Evolutionary conservation across 2,329 filamentous ascomycete species (phyloP).

Genomic region (Hirsutella rhossiliensis): DNA sequence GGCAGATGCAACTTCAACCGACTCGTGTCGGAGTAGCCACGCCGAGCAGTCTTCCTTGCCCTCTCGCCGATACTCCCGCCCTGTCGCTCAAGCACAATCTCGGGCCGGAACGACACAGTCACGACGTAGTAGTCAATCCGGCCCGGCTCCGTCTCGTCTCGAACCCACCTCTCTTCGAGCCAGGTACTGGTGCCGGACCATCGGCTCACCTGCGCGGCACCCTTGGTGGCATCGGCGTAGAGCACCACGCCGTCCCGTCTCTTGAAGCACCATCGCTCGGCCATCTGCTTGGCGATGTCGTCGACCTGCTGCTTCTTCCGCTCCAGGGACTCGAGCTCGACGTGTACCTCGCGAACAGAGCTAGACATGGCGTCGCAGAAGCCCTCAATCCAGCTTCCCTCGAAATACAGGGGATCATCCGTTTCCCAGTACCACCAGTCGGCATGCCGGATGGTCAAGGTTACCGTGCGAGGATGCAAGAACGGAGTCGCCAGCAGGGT

Average conservation of each 20-base stretch:
- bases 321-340: constrained; percentile 36
- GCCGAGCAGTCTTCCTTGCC: constrained; percentile 1
- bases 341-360: constrained; percentile 23
- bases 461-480: constrained; percentile 23
- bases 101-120: constrained; percentile 21
- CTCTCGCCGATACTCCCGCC: constrained; percentile 7
- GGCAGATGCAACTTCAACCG: not conserved
- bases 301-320: constrained; percentile 32
- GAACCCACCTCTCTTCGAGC: constrained; percentile 21
- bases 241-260: constrained; percentile 19
- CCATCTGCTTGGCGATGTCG: constrained; percentile 24
- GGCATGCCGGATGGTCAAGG: constrained; percentile 34
- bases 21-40: not conserved
- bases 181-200: constrained; percentile 35
- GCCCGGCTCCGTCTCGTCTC: constrained; percentile 27
- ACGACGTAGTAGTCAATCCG: constrained; percentile 31
- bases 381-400: constrained; percentile 21
- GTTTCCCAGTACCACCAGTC: constrained; percentile 36
- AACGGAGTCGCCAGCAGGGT: constrained; percentile 12
- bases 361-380: constrained; percentile 12
- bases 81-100: constrained; percentile 7
- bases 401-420: constrained; percentile 21
- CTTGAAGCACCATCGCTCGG: constrained; percentile 21
- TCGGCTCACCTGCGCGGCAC: constrained; percentile 14
- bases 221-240: constrained; percentile 12